These are phyloP conservation scores for Deinandra increscens DNA, from an alignment of 129 eudicot species.

Conservation along the genomic window DNA sequence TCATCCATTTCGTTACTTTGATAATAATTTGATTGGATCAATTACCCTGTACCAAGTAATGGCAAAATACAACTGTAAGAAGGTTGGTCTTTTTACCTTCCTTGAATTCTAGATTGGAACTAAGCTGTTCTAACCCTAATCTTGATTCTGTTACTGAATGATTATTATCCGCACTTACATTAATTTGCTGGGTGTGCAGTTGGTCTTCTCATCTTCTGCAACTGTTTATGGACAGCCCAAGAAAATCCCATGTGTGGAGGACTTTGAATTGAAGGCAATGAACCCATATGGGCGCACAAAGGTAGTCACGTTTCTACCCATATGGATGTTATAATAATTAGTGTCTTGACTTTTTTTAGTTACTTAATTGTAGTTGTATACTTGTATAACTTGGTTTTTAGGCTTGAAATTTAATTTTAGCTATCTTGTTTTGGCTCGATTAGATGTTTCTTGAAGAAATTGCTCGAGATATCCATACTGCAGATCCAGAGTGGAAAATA, in stretches of 20 bases:
- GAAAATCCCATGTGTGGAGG: conserved; percentile 85
- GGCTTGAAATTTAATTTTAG: not conserved
- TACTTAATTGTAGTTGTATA: conserved; percentile 7
- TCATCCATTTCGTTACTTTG: conserved; percentile 78
- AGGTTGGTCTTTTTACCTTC: conserved; percentile 45
- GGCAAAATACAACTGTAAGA: conserved; percentile 95
- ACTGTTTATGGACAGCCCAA: conserved; percentile 98
- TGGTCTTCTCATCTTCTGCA: conserved; percentile 97
- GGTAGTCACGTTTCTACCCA: conserved; percentile 36
- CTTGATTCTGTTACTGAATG: not conserved
- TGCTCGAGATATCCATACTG: conserved; percentile 71
- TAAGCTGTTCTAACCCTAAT: not conserved
- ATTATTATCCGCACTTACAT: not conserved
- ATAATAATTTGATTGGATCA: conserved; percentile 88
- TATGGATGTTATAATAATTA: not conserved
- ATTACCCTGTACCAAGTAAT: conserved; percentile 74
- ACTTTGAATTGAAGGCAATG: conserved; percentile 77
- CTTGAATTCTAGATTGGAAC: not conserved
- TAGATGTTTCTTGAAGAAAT: conserved; percentile 91
- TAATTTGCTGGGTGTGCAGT: conserved; percentile 41
- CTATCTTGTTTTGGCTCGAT: conserved; percentile 6
- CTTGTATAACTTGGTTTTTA: not conserved
- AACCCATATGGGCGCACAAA: conserved; percentile 99
- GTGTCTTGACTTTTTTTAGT: not conserved
- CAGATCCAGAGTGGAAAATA: conserved; percentile 81